phyloP scores from a whole-genome alignment of 257 asterid genomes.

The Linaria vulgaris region DNA sequence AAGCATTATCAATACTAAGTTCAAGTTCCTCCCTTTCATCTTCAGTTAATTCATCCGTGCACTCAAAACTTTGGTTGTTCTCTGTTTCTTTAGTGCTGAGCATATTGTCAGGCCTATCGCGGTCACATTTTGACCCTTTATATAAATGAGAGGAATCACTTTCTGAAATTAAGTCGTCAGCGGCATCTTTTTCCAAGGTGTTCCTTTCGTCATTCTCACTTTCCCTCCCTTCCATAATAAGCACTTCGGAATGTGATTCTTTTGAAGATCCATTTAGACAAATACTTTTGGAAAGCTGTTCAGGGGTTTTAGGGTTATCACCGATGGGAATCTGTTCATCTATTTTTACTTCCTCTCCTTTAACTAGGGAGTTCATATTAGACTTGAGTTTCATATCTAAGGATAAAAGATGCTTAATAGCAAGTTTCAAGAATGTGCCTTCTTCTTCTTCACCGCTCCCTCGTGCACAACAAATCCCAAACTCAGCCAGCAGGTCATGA shows the following conservation, averaged over 20 bases:
- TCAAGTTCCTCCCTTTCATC: constrained; percentile 93
- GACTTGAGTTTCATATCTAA: constrained; percentile 92
- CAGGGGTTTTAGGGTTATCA: constrained; percentile 41
- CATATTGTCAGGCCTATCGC: constrained; percentile 35
- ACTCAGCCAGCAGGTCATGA: constrained; percentile 98
- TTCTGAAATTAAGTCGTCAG: constrained; percentile 41
- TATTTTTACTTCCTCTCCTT: constrained; percentile 43
- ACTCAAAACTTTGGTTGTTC: constrained; percentile 36
- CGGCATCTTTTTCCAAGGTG: constrained; percentile 31
- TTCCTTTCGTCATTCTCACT: constrained; percentile 35
- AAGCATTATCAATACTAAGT: constrained; percentile 75
- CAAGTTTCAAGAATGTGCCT: constrained; percentile 86
- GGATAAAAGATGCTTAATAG: constrained; percentile 83
- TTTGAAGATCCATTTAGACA: constrained; percentile 31
- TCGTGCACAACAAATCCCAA: constrained; percentile 89
- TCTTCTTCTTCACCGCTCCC: constrained; percentile 83
- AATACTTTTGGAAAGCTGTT: constrained; percentile 34
- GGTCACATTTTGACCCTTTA: constrained; percentile 38
- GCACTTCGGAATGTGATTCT: constrained; percentile 35
- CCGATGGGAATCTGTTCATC: constrained; percentile 41
- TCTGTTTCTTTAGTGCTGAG: constrained; percentile 38
- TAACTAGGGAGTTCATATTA: constrained; percentile 40
- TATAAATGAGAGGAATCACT: constrained; percentile 36
- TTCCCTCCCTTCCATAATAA: constrained; percentile 39
- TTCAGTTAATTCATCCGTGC: constrained; percentile 58